phyloP scores from a whole-genome alignment of 768 basidiomycete genomes.

The Lentinula lateritia region DNA sequence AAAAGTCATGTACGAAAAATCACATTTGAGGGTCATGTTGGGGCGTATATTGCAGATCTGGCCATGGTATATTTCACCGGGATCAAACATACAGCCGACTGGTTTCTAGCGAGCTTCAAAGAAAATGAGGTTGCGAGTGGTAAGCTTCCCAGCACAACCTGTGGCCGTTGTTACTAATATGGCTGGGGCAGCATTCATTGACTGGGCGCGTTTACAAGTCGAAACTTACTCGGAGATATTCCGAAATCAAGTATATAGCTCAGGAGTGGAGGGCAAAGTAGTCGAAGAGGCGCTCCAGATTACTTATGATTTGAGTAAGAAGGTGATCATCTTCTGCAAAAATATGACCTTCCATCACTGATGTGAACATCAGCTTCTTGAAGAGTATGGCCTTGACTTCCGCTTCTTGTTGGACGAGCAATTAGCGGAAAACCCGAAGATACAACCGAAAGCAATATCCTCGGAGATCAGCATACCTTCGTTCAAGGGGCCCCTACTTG shows the following conservation, averaged over 20 bases:
- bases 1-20: conserved; percentile 79
- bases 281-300: conserved; percentile 77
- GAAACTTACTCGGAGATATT: conserved; percentile 82
- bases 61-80: conserved; percentile 89
- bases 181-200: conserved; percentile 70
- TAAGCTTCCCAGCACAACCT: conserved; percentile 32
- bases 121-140: conserved; percentile 93
- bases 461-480: conserved; percentile 19
- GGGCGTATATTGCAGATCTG: conserved; percentile 80
- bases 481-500: conserved; percentile 11
- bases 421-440: conserved; percentile 46
- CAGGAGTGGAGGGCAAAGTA: conserved; percentile 64
- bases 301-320: conserved; percentile 75
- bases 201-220: conserved; percentile 88
- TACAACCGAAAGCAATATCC: neutral
- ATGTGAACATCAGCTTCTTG: conserved; percentile 52
- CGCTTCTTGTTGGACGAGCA: conserved; percentile 84
- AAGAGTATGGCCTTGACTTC: conserved; percentile 94
- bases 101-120: conserved; percentile 94
- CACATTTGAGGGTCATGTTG: conserved; percentile 83
- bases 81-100: conserved; percentile 96
- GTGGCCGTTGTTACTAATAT: neutral
- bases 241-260: conserved; percentile 85
- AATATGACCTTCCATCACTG: neutral
- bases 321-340: conserved; percentile 41